These are phyloP conservation scores for Spongiforma sp. DNA, from an alignment of 1,284 basidiomycete species.

Conservation along the genomic window DNA sequence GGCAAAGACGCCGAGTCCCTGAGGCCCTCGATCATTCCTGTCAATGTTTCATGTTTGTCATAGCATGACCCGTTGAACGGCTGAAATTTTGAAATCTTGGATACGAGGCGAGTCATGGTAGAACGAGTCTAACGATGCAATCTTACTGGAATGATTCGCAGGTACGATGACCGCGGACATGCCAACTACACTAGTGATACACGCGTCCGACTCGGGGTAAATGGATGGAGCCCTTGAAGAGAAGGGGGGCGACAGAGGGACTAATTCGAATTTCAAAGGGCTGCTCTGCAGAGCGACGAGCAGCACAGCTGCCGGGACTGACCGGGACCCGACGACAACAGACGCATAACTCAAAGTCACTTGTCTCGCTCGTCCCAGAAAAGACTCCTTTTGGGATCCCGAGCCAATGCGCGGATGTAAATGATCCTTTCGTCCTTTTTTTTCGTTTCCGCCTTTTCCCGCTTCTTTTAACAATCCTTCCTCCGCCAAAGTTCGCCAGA, in stretches of 20 bases:
- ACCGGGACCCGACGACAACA: slow-evolving; percentile 36
- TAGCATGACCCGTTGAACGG: slow-evolving; percentile 9
- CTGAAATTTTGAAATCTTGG: slow-evolving; percentile 19
- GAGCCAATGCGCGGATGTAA: slow-evolving; percentile 38
- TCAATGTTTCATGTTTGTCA: slow-evolving; percentile 44
- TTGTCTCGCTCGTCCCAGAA: slow-evolving; percentile 23
- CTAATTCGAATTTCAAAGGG: slow-evolving; percentile 37
- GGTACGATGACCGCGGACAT: not conserved
- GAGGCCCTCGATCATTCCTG: slow-evolving; percentile 38
- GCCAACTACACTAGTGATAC: not conserved
- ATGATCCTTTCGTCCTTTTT: slow-evolving; percentile 17
- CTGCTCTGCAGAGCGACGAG: slow-evolving; percentile 28
- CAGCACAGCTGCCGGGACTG: slow-evolving; percentile 26
- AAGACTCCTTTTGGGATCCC: slow-evolving; percentile 23
- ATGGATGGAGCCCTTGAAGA: slow-evolving; percentile 4
- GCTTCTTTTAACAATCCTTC: slow-evolving; percentile 9
- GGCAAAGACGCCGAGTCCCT: slow-evolving; percentile 30
- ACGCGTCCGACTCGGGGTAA: slow-evolving; percentile 1
- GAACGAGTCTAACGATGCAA: not conserved
- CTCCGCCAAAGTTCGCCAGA: slow-evolving; percentile 12
- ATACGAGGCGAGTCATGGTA: slow-evolving; percentile 6
- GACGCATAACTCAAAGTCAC: slow-evolving; percentile 19
- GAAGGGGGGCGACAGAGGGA: slow-evolving; percentile 18
- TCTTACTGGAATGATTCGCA: slow-evolving; percentile 8
- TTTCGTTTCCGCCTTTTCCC: slow-evolving; percentile 36